These are phyloP conservation scores for Elaeis guineensis DNA, from an alignment of 176 grass and related monocot genomes.

Conservation along the genomic window DNA sequence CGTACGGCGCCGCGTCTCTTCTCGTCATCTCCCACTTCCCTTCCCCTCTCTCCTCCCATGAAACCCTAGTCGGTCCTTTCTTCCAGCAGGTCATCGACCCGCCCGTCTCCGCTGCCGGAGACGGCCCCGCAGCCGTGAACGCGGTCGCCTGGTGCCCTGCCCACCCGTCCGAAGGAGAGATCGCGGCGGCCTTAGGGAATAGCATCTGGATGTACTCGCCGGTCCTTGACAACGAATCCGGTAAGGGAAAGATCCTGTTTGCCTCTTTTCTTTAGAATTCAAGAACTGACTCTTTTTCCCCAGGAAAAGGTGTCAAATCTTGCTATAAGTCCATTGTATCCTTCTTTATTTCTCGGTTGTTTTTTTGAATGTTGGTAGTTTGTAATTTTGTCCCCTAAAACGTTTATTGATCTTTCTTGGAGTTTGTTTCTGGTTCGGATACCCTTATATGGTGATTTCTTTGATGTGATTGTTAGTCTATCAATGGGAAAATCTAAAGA, in stretches of 20 bases:
- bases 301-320: too few relatives aligned
- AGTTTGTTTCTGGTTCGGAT: too few relatives aligned
- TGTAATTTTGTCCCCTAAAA: too few relatives aligned
- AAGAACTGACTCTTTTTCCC: too few relatives aligned
- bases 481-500: too few relatives aligned
- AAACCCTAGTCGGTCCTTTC: conserved; percentile 24
- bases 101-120: background rate
- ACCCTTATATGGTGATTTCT: too few relatives aligned
- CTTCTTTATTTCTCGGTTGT: too few relatives aligned
- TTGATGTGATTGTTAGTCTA: too few relatives aligned
- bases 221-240: conserved; percentile 28
- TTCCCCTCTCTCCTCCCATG: conserved; percentile 21
- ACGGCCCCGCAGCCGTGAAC: conserved; percentile 20
- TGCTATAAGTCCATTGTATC: too few relatives aligned
- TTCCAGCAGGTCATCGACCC: conserved; percentile 79
- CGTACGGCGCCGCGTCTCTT: conserved; percentile 65
- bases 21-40: conserved; percentile 62
- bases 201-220: conserved; percentile 52
- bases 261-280: too few relatives aligned
- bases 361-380: too few relatives aligned
- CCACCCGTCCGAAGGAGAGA: conserved; percentile 36
- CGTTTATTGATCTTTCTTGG: too few relatives aligned
- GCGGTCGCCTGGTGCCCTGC: conserved; percentile 69
- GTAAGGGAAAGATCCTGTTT: conserved; percentile 9
- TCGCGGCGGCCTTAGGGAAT: conserved; percentile 41